These are phyloP conservation scores for Panicum miliaceum DNA, from an alignment of 176 grass and related monocot genomes.

Conservation along the genomic window DNA sequence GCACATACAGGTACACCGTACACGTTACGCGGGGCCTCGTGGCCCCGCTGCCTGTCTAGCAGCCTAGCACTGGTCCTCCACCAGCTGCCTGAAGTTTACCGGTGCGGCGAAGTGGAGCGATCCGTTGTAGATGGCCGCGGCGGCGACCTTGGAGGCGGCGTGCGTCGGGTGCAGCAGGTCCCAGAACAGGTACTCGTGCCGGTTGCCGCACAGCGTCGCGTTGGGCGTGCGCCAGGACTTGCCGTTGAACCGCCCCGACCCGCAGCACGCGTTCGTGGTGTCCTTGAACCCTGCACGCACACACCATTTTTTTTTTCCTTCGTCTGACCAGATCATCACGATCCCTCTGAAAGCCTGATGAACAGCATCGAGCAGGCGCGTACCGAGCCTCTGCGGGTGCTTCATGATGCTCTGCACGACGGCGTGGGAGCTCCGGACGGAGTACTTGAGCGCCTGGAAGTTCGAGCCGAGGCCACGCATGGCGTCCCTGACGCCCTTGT, in stretches of 20 bases:
- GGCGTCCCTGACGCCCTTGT: constrained; percentile 60
- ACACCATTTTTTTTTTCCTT: no score
- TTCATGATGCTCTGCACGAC: constrained; percentile 88
- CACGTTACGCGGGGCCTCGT: not conserved
- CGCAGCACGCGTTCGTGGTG: constrained; percentile 64
- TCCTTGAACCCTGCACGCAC: constrained; percentile 63
- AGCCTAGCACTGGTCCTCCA: constrained; percentile 50
- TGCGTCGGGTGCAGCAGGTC: constrained; percentile 92
- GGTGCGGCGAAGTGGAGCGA: constrained; percentile 71
- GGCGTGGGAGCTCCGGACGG: constrained; percentile 82
- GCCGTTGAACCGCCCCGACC: constrained; percentile 74
- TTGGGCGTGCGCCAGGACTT: constrained; percentile 69
- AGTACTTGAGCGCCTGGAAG: constrained; percentile 69
- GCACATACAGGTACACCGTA: not conserved
- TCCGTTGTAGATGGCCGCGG: constrained; percentile 81
- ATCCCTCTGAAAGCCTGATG: not conserved
- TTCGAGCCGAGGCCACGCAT: constrained; percentile 60
- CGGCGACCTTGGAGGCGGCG: constrained; percentile 70
- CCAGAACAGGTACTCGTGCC: constrained; percentile 90
- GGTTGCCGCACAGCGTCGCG: constrained; percentile 66
- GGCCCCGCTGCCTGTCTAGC: not conserved
- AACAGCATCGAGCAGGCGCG: not conserved
- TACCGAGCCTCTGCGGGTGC: constrained; percentile 70
- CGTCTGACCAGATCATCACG: not conserved
- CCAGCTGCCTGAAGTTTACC: constrained; percentile 82